A percentile compares a stretch with the other conserved stretches of the same genome.
Evolutionary conservation across 2,329 filamentous ascomycete species (phyloP).

Genomic region (Atkinsonella hypoxylon): DNA sequence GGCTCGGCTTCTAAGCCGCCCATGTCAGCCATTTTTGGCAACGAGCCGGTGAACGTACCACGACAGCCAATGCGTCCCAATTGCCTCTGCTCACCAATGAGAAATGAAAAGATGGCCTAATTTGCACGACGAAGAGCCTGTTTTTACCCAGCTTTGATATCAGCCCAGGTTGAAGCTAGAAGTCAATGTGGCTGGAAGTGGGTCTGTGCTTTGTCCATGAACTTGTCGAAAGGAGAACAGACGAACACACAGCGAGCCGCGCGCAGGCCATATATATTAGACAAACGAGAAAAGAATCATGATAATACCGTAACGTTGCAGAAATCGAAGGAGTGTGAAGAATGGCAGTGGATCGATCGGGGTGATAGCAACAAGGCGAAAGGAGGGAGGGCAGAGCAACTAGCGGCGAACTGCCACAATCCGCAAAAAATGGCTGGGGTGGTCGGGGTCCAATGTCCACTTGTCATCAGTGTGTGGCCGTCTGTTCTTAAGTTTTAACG

Average conservation of each 20-base stretch:
- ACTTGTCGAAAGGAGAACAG: background rate
- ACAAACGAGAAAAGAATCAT: background rate
- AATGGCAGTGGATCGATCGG: background rate
- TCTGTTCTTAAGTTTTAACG: background rate
- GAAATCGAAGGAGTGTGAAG: background rate
- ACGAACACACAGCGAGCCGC: background rate
- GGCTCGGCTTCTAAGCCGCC: slow-evolving; percentile 18
- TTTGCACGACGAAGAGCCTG: background rate
- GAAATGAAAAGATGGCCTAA: background rate
- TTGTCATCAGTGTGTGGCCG: background rate
- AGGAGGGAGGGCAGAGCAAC: background rate
- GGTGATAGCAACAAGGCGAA: background rate
- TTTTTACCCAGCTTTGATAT: background rate
- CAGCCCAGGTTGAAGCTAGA: slow-evolving; percentile 1
- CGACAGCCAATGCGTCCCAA: background rate
- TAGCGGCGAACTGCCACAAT: slow-evolving; percentile 1
- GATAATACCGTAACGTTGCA: background rate
- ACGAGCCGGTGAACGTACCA: background rate
- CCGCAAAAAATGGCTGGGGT: background rate
- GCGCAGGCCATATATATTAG: background rate
- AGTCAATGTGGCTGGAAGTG: slow-evolving; percentile 6
- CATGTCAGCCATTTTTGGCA: slow-evolving; percentile 20
- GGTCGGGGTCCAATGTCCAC: background rate
- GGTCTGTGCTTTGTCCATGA: slow-evolving; percentile 1
- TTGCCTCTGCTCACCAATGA: background rate